phyloP scores from a whole-genome alignment of 305 asterid species.

The Caryopteris hybrid region DNA sequence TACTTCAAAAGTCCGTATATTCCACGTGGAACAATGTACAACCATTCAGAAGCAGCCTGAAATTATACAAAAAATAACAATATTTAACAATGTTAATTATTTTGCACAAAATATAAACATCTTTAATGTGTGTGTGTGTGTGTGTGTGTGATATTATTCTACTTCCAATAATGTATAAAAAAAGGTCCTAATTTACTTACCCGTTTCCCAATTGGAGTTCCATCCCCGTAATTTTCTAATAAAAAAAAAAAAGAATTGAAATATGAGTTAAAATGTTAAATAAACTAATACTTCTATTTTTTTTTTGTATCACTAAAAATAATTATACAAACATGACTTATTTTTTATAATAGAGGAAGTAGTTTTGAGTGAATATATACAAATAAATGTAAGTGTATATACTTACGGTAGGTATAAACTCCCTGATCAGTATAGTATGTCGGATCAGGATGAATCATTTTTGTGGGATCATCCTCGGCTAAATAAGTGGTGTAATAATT shows the following conservation, averaged over 20 bases:
- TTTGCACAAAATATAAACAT: neutral
- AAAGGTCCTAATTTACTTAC: neutral
- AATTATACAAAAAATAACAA: neutral
- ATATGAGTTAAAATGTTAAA: neutral
- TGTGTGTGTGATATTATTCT: too few relatives aligned
- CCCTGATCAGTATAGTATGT: slow-evolving; percentile 17
- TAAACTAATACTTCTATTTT: too few relatives aligned
- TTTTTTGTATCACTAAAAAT: too few relatives aligned
- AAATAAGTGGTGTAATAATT: slow-evolving; percentile 32
- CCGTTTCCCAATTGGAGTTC: slow-evolving; percentile 25
- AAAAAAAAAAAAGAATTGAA: neutral
- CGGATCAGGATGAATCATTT: neutral
- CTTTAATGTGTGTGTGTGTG: too few relatives aligned
- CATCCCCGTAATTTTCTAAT: slow-evolving; percentile 19
- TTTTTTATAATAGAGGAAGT: too few relatives aligned
- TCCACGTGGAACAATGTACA: slow-evolving; percentile 35
- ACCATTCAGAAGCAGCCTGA: slow-evolving; percentile 26
- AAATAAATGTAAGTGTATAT: too few relatives aligned
- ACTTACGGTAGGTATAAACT: slow-evolving; percentile 4
- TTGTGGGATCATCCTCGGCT: slow-evolving; percentile 10
- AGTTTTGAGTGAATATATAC: too few relatives aligned
- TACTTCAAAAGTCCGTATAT: slow-evolving; percentile 23
- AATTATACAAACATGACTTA: too few relatives aligned
- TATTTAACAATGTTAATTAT: too few relatives aligned
- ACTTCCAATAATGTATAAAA: too few relatives aligned